phyloP scores from a whole-genome alignment of 108 stramenopile genomes.

The Pseudonitzschia delicatissima region DNA sequence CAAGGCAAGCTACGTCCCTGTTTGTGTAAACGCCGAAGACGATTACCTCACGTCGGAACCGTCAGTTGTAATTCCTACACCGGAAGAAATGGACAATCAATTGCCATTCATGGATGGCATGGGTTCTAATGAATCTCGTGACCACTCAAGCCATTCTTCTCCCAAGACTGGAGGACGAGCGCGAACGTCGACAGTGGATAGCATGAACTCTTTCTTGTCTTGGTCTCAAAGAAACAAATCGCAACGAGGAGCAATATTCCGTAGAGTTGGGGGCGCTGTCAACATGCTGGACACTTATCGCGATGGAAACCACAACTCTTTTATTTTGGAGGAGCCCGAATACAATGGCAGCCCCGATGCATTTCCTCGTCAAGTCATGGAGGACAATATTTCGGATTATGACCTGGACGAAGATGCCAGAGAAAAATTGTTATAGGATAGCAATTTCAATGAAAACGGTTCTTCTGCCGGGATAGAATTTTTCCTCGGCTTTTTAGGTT shows the following conservation, averaged over 20 bases:
- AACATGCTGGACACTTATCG: no score
- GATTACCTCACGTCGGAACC: slow-evolving; percentile 68
- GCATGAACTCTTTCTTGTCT: neutral
- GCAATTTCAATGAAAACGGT: no score
- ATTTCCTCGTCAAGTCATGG: neutral
- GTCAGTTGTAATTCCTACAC: slow-evolving; percentile 12
- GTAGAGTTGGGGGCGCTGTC: slow-evolving; percentile 7
- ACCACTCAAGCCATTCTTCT: slow-evolving; percentile 4
- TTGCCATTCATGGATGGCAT: neutral
- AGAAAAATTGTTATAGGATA: neutral
- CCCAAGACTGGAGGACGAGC: neutral
- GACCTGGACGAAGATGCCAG: neutral
- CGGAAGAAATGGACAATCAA: neutral
- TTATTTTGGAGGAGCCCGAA: neutral
- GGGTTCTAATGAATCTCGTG: slow-evolving; percentile 7
- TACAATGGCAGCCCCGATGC: neutral
- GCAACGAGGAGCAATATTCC: slow-evolving; percentile 12
- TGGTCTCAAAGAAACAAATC: neutral
- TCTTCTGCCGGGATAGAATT: no score
- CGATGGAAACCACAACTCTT: neutral
- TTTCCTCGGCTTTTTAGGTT: no score
- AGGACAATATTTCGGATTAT: neutral
- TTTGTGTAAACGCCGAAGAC: slow-evolving; percentile 71
- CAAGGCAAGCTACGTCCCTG: slow-evolving; percentile 83
- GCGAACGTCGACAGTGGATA: slow-evolving; percentile 12